Conservation (phyloP, 2,329 filamentous ascomycete species). For the Exophiala viscosa region DNA sequence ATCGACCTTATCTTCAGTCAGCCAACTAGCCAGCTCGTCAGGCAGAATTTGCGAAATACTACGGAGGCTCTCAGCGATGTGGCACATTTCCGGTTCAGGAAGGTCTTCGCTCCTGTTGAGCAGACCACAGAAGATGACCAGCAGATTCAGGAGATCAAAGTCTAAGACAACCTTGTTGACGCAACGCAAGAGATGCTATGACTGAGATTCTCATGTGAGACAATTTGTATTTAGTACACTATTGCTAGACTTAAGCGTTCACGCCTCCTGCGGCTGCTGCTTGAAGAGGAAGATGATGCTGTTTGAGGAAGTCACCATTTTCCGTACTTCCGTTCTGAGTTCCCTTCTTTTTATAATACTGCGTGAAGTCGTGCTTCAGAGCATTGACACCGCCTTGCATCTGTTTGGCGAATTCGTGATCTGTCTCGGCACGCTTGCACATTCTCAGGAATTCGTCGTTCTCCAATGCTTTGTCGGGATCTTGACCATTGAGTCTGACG, state of each 20-base stretch:
- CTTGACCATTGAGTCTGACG: slow-evolving; percentile 33
- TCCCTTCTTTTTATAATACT: slow-evolving; percentile 13
- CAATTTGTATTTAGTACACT: too few species aligned
- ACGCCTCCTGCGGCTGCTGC: slow-evolving; percentile 3
- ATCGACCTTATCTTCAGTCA: slow-evolving; percentile 65
- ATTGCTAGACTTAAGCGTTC: slow-evolving; percentile 4
- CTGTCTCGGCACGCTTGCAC: slow-evolving; percentile 33
- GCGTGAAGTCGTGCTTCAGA: slow-evolving; percentile 21
- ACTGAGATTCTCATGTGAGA: too few species aligned
- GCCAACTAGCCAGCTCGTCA: slow-evolving; percentile 61
- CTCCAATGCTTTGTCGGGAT: slow-evolving; percentile 36
- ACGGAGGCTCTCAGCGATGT: slow-evolving; percentile 46
- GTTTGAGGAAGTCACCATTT: not conserved
- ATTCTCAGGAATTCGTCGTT: slow-evolving; percentile 38
- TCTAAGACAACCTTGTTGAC: not conserved
- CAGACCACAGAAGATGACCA: slow-evolving; percentile 7
- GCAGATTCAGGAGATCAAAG: not conserved
- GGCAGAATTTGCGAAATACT: slow-evolving; percentile 52
- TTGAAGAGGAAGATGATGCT: not conserved
- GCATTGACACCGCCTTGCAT: slow-evolving; percentile 10
- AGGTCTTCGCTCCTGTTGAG: slow-evolving; percentile 42
- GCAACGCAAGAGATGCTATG: not conserved
- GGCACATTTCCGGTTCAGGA: slow-evolving; percentile 42
- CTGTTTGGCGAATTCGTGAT: slow-evolving; percentile 28
- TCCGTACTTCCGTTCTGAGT: too few species aligned